Evolutionary conservation across 495 filamentous ascomycete genomes (phyloP), one percentile per base, ranked within the genome.

Genomic region (Apodospora peruviana): DNA sequence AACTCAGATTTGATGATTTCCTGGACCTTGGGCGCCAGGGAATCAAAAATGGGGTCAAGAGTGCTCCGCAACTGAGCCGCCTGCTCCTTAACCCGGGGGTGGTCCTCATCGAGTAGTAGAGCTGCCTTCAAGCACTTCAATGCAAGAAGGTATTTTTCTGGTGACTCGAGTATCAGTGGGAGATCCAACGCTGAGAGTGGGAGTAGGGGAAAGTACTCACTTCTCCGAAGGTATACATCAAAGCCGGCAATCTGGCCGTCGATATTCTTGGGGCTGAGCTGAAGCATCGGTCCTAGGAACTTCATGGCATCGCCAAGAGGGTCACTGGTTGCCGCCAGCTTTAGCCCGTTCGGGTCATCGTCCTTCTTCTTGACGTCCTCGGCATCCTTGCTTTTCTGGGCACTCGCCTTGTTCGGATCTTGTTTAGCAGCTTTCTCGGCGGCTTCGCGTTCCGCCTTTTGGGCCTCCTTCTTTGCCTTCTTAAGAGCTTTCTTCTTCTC

Each of bases 401-500:
- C 60, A 35, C 60, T 69, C 20, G 75, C 70, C 59, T 83, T 84
- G 55, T 85, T 85, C 10, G 76, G 70, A 62, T 91, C 82, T 21
- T 87, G 84, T 67, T 87, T 91, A 50, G 78, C 80, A n/a, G 71
- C 75, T 23, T 69, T 69, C 53, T 89, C 85, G 12, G 83, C 83
- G 24, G 91, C 91, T 27, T 84, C 83, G 58, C 87, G 85, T 61
- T 95, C 89, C 7, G 78, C 76, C 57, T 86, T 90, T 57, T 93
- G 86, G 10, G 87, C 86, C 56, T 96, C 93, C 67, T 88, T 91
- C 71, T 84, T 91, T 2, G 91, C 91, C 72, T 97, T 98, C 77
- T 96, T 96, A 32, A 87, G 72, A 1, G 89, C 89, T 74, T 94
- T 97, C 78, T 95, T 97, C 46, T 79, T 77, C 59, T 96, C 90